phyloP scores from a whole-genome alignment of 805 yeast genomes.

The Suhomyces sp. region DNA sequence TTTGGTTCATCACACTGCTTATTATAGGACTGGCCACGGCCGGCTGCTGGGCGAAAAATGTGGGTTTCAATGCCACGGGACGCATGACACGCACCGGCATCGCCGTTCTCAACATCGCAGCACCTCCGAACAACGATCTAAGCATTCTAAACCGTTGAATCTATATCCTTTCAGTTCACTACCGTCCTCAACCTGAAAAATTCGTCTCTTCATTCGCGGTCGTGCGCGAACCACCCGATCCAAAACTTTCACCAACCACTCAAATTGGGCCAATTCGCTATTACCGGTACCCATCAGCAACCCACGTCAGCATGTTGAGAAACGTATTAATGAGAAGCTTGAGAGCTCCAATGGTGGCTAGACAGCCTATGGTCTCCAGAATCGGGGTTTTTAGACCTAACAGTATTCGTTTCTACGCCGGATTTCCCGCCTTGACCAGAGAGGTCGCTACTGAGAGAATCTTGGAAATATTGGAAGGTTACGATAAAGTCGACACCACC shows the following conservation, averaged over 20 bases:
- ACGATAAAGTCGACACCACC: slow-evolving; percentile 48
- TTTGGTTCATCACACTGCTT: slow-evolving; percentile 27
- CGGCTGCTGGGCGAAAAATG: not conserved
- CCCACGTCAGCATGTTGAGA: slow-evolving; percentile 29
- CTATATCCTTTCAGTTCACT: not conserved
- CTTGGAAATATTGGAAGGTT: slow-evolving; percentile 61
- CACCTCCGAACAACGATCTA: slow-evolving; percentile 15
- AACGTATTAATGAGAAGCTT: slow-evolving; percentile 23
- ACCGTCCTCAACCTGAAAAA: not conserved
- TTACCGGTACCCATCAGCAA: not conserved
- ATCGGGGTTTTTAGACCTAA: slow-evolving; percentile 5
- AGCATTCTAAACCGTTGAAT: slow-evolving; percentile 12
- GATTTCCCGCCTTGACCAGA: slow-evolving; percentile 58
- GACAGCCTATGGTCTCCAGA: slow-evolving; percentile 14
- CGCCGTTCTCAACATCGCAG: not conserved
- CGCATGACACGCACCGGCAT: not conserved
- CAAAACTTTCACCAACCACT: slow-evolving; percentile 2
- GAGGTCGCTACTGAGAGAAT: slow-evolving; percentile 63
- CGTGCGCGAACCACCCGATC: not conserved
- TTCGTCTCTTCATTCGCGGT: not conserved
- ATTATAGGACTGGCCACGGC: slow-evolving; percentile 6
- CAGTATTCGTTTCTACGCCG: slow-evolving; percentile 45
- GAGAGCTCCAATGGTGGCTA: slow-evolving; percentile 19
- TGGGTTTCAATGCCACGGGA: not conserved
- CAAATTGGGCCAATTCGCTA: not conserved